Base-by-base conservation (phyloP, 1,284 basidiomycete genomes). In the Ganoderma leucocontextum region DNA sequence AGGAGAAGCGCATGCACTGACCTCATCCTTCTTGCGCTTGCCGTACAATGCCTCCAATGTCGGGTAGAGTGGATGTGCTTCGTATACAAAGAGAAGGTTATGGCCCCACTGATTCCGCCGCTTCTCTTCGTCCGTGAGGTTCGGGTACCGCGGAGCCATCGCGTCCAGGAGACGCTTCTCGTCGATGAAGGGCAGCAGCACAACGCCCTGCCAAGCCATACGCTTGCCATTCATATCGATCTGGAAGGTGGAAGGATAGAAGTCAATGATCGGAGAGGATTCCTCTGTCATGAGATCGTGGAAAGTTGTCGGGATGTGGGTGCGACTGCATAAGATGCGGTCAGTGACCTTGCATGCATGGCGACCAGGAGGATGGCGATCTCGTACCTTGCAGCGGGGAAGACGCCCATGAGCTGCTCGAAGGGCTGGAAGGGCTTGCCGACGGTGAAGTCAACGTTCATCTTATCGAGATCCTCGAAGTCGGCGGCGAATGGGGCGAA, bases 211-310 rank as follows among this genome's bases (percentile, higher is more conserved):
- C 98, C 98, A 99, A 1, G 94, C 87, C 97, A 99, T 99, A 82
- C 95, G 96, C 83, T 99, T 99, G 71, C 98, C 98, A 78, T 99
- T 99, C 98, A 99, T 99, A 80, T 99, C 98, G 76, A 99, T 93
- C 75, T 97, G 89, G 80, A 99, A 99, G 22, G 93, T 90, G 6
- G 86, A 77, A 0, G 98, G 98, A 80, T 99, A 99, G 82, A 99
- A 99, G 78, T 99, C 98, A 72, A 96, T 90, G 79, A 99, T 98
- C 2, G 96, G 95, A 0, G 97, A 99, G 49, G 93, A 89, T 62
- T 91, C 87, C 3, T 94, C 88, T 5, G 86, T 90, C 98, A 99
- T 99, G 55, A 99, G 87, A 7, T 84, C 80, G 61, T 98, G 97
- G 85, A 98, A 97, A 0, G 90, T 87, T 36, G 84, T 79, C 0